Conservation (phyloP, 805 yeast genomes). For the Ascoidea asiatica region DNA sequence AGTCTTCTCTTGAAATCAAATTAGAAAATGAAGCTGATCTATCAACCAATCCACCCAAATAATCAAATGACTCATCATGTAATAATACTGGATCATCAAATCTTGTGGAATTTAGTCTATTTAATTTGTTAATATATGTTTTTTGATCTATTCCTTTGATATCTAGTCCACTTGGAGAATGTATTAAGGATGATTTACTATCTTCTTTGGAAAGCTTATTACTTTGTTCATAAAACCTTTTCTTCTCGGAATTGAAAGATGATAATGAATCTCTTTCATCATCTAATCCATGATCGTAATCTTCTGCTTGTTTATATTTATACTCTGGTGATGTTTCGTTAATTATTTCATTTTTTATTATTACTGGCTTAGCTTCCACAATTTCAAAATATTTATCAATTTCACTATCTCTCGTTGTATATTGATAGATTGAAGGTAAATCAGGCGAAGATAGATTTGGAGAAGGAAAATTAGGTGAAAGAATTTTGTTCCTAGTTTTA, state of each 20-base stretch:
- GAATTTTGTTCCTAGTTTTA: not conserved
- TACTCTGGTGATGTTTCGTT: not conserved
- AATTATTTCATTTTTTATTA: not conserved
- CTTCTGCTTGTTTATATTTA: not conserved
- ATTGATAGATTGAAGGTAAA: not conserved
- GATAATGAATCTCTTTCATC: not conserved
- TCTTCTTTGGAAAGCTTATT: no score
- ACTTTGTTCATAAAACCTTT: no score
- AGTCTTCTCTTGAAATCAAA: not conserved
- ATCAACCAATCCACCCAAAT: constrained; percentile 24
- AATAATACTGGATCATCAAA: constrained; percentile 9
- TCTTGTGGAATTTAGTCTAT: not conserved
- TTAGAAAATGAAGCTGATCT: not conserved
- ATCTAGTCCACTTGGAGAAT: not conserved
- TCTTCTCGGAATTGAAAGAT: not conserved
- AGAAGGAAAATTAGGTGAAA: not conserved
- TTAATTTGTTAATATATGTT: constrained; percentile 1
- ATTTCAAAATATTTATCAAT: not conserved
- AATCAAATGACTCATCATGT: constrained; percentile 28
- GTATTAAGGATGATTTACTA: not conserved
- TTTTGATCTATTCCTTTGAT: not conserved
- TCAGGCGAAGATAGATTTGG: no score
- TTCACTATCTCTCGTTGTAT: not conserved
- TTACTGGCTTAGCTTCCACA: not conserved
- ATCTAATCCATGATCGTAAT: not conserved